Evolutionary conservation across 208 protist genomes (phyloP).

Genomic region (Leishmania major): DNA sequence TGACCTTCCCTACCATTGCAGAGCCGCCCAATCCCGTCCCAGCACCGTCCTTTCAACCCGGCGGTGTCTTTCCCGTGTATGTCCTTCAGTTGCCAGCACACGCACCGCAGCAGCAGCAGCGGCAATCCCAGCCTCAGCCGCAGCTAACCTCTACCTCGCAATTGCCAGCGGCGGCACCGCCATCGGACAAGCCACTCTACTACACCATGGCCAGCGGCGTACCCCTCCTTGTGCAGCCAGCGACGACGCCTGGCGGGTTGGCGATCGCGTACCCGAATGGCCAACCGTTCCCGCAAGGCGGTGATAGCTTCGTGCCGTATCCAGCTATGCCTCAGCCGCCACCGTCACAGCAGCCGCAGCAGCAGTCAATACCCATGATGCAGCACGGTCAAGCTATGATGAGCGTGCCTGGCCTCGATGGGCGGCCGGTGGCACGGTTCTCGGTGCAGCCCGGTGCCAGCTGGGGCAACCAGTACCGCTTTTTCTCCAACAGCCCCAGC

Average conservation of each 20-base stretch:
- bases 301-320: background rate
- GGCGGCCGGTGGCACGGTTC: background rate
- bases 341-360: constrained; percentile 9
- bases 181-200: constrained; percentile 21
- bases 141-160: background rate
- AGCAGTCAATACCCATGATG: background rate
- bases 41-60: background rate
- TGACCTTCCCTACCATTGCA: background rate
- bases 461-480: constrained; percentile 2
- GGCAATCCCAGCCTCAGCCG: background rate
- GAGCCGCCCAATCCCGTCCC: background rate
- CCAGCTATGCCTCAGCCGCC: background rate
- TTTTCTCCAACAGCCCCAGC: background rate
- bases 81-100: background rate
- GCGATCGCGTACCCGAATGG: constrained; percentile 17
- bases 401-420: background rate
- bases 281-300: constrained; percentile 8
- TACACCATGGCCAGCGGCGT: constrained; percentile 29
- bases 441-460: background rate
- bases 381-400: background rate
- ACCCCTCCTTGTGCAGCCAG: constrained; percentile 28
- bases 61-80: constrained; percentile 1
- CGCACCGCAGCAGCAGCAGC: constrained; percentile 2
- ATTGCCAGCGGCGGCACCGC: background rate
- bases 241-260: constrained; percentile 14